Evolutionary conservation across 1,139 yeast genomes (phyloP), one percentile per base, ranked within the genome.

Genomic region (Debaryomyces fabryi): DNA sequence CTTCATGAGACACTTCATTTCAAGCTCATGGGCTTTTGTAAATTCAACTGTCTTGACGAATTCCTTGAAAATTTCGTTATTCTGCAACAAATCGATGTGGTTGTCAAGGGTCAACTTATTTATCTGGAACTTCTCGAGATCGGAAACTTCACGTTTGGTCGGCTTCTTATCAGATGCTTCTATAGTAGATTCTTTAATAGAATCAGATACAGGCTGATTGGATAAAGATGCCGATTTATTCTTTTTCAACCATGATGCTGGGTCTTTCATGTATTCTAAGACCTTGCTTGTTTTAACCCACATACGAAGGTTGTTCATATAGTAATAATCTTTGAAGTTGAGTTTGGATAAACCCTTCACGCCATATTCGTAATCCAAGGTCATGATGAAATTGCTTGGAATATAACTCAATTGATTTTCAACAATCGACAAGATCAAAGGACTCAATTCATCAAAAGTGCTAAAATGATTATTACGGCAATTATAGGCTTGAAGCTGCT

Each of bases 401-500:
- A 74, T 57, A 50, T 68, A 72, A 20, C 67, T 66, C 27, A 63
- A 42, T 48, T 70, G 74, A 48, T 68, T 68, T 52, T 74, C 76
- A 39, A 72, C 65, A 15, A 60, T 57, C 1, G 72, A 58, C 34
- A 59, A 48, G 2, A 62, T 54, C 45, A 74, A 63, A 2, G 72
- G 71, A 6, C 65, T 62, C 21, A 74, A 51, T 49, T 73, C 77
- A 3, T 62, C 64, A 40, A 62, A 52, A 8, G 59, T 57, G 24
- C 62, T 43, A 48, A 76, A 76, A 59, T 78, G 82, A 23, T 67
- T 56, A 58, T 78, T 76, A 39, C 78, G 67, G 59, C 82, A 78
- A 54, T 78, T 76, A 56, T 69, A 76, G 1, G 67, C 61, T 42
- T 71, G 64, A 53, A 64, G 65, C 42, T 60, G 60, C 52, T 56